Evolutionary conservation across 768 basidiomycete genomes (phyloP).

Genomic region (Naganishia randhawae): DNA sequence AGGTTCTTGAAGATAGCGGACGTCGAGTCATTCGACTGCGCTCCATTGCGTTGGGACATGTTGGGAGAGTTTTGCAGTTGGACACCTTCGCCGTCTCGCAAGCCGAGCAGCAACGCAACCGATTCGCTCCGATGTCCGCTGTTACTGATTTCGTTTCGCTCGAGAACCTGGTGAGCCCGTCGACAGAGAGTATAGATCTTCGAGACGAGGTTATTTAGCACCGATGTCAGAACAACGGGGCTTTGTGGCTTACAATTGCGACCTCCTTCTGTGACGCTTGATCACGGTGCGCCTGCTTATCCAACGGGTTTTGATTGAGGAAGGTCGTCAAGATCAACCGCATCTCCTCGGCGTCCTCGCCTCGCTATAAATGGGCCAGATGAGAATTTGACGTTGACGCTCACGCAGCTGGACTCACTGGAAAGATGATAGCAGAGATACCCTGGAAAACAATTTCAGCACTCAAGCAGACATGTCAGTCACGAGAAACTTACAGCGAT

Average conservation of each 20-base stretch:
- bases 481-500: constrained; percentile 37
- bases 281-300: constrained; percentile 37
- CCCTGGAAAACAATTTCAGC: constrained; percentile 18
- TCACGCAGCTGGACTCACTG: constrained; percentile 31
- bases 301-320: constrained; percentile 45
- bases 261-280: constrained; percentile 48
- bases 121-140: constrained; percentile 41
- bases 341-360: constrained; percentile 44
- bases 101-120: constrained; percentile 40
- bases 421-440: constrained; percentile 47
- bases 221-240: background rate
- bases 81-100: constrained; percentile 40
- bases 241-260: constrained; percentile 39
- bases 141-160: constrained; percentile 34
- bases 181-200: constrained; percentile 46
- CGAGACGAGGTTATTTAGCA: background rate
- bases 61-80: background rate
- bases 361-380: constrained; percentile 28
- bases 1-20: constrained; percentile 16
- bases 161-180: constrained; percentile 32
- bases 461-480: constrained; percentile 19
- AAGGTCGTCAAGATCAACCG: constrained; percentile 42
- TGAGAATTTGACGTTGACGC: background rate
- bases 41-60: background rate
- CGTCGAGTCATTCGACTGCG: constrained; percentile 8